These are phyloP conservation scores for Psidium friedrichsthalianum DNA, from an alignment of 345 rosid species.

Conservation along the genomic window DNA sequence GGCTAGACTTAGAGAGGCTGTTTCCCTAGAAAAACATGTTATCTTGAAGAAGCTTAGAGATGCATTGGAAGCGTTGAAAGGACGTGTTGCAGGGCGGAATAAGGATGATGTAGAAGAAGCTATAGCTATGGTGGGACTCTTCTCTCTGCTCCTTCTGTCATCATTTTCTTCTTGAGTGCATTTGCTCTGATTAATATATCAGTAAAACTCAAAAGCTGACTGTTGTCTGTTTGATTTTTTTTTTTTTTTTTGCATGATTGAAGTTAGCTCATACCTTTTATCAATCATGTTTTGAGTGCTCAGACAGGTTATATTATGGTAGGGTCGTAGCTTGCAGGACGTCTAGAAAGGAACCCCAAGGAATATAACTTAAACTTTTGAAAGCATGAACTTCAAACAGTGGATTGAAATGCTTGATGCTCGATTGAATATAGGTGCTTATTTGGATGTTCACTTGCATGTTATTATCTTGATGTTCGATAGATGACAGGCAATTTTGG, in stretches of 20 bases:
- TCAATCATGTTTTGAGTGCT: not conserved
- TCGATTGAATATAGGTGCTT: not conserved
- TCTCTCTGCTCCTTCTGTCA: not conserved
- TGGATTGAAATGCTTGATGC: not conserved
- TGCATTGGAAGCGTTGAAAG: constrained; percentile 79
- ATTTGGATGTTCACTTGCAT: not conserved
- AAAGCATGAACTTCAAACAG: not conserved
- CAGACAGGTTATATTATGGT: not conserved
- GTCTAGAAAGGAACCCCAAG: not conserved
- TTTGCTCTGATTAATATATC: not conserved
- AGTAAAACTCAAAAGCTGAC: not conserved
- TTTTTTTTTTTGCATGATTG: not conserved
- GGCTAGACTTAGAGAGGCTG: constrained; percentile 89
- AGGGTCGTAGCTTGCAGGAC: not conserved
- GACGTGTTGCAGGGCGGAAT: constrained; percentile 86
- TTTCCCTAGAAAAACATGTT: constrained; percentile 93
- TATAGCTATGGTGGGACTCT: constrained; percentile 67
- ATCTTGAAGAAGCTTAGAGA: constrained; percentile 95
- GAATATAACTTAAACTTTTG: not conserved
- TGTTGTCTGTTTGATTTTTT: not conserved
- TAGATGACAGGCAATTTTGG: not conserved
- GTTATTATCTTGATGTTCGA: not conserved
- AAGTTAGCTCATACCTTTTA: not conserved
- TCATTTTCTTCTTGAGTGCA: not conserved
- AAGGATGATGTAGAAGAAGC: constrained; percentile 97